Percentiles rank a stretch among this genome's conserved stretches.
Conservation (phyloP, 495 filamentous ascomycete species). For the Rostrohypoxylon terebratum region DNA sequence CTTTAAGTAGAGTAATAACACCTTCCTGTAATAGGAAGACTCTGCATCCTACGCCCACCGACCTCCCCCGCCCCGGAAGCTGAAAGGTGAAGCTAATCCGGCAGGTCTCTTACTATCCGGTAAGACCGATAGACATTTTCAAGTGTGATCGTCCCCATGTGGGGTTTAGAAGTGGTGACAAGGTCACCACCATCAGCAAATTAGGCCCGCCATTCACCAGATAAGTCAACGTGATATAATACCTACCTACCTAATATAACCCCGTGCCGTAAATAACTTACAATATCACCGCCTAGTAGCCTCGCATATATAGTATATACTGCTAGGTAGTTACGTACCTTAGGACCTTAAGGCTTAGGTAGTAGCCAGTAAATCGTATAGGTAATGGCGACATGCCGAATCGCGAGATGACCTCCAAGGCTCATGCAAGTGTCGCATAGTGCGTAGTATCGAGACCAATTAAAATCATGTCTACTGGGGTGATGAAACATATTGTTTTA, state of each 20-base stretch:
- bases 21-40: background rate
- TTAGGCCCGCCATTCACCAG: conserved; percentile 2
- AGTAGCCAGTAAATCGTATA: too few species aligned
- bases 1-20: background rate
- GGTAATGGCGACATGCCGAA: background rate
- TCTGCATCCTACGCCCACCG: background rate
- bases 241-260: background rate
- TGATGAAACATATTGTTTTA: background rate
- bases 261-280: background rate
- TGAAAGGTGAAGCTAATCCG: conserved; percentile 3
- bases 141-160: conserved; percentile 5
- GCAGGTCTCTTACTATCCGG: background rate
- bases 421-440: background rate
- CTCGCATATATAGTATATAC: background rate
- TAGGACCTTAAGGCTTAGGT: too few species aligned
- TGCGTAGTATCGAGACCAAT: background rate
- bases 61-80: background rate
- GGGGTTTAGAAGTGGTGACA: background rate
- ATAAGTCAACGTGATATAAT: background rate
- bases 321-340: background rate
- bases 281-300: background rate
- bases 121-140: background rate
- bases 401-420: background rate
- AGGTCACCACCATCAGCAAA: background rate
- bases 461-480: background rate